Evolutionary conservation across 371 early-diverging fungal genomes (phyloP), one percentile per base, ranked within the genome.

Genomic region (Mucor plumbeus): DNA sequence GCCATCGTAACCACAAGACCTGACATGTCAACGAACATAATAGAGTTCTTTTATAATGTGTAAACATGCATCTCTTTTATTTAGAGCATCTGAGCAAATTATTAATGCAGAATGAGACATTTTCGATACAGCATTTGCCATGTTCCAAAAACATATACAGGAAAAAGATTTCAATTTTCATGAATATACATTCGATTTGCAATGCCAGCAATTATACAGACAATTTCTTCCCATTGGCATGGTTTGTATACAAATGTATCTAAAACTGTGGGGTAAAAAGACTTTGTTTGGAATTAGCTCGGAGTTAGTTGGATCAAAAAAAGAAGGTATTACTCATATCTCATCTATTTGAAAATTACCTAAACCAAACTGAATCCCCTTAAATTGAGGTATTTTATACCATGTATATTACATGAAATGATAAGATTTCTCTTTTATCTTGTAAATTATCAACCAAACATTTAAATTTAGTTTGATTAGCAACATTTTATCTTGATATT

Each of bases 231-330:
- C 53, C 53, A 53, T 47, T 19, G 47, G 47, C 47, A 19, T 6
- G 9, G 47, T 8, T 4, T 3, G 1, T 38, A 47, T 19, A 40
- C 47, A 47, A 47, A 19, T 19, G 17, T 7, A 19, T 47, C 21
- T 1, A 17, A 47, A 47, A 47, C 9, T 53, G 53, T 53, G 53
- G 53, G 53, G 53, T 53, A 53, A 17, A 17, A 19, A 19, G 31
- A 31, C 14, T 53, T 31, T 53, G 31, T 38, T 1, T 4, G 53
- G 14, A 53, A 31, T 21, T 9, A 26, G 5, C 53, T 53, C 53
- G 53, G 53, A 53, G 53, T 53, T 53, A 53, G 53, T 53, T 53
- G 53, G 53, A 31, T 53, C 53, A 31, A 53, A 53, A 53, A 53
- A 31, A 53, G 14, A 9, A 53, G 14, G 26, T 31, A 14, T 53